phyloP scores from a whole-genome alignment of 352 stramenopile genomes.

The Phytopythium cucurbitacearum region DNA sequence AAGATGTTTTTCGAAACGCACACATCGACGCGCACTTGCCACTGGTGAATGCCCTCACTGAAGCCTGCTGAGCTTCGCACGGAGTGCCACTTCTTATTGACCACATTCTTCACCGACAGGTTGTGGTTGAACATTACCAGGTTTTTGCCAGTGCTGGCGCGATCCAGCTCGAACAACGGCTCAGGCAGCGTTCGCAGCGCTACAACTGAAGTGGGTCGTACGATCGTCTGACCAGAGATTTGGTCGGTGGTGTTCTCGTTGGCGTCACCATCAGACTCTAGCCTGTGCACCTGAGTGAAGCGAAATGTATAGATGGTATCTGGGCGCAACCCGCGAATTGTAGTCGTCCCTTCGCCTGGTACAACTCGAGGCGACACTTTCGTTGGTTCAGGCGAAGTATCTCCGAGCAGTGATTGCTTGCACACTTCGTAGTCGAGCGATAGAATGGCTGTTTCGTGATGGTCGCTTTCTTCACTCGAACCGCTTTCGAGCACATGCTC shows the following conservation, averaged over 20 bases:
- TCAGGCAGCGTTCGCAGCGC: conserved; percentile 48
- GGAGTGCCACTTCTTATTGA: conserved; percentile 91
- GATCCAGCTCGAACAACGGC: conserved; percentile 71
- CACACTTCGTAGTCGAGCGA: neutral
- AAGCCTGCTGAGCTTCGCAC: conserved; percentile 66
- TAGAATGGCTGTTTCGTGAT: neutral
- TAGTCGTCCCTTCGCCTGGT: conserved; percentile 32
- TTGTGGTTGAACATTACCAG: conserved; percentile 69
- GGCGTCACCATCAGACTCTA: neutral
- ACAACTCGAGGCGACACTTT: conserved; percentile 12
- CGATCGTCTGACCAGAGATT: conserved; percentile 11
- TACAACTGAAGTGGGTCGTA: too few species aligned
- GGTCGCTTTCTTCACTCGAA: too few species aligned
- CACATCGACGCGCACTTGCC: conserved; percentile 85
- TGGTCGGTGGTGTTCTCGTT: neutral
- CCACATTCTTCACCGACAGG: conserved; percentile 75
- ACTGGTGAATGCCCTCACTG: conserved; percentile 76
- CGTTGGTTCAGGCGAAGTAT: neutral
- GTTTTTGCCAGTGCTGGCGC: conserved; percentile 62
- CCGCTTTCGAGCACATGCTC: too few species aligned
- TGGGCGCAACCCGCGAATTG: conserved; percentile 30
- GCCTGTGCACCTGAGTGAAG: conserved; percentile 13
- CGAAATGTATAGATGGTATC: conserved; percentile 44
- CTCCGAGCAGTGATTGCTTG: too few species aligned
- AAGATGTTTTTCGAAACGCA: conserved; percentile 93